Conservation (phyloP, 1,284 basidiomycete species). For the Marasmius tenuissimus region DNA sequence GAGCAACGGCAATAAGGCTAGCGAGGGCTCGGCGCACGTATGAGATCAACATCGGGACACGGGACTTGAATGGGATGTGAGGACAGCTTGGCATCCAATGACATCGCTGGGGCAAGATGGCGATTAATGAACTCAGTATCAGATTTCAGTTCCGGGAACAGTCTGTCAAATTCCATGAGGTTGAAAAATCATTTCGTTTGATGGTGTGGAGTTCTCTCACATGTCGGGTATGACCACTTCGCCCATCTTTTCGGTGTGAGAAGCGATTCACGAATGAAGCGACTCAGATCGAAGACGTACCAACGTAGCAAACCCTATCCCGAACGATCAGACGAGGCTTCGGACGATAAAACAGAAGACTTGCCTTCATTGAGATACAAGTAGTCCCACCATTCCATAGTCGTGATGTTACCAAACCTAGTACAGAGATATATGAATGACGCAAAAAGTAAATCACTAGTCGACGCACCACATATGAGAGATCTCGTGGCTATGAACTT, state of each 20-base stretch:
- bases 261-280: background rate
- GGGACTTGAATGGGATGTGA: constrained; percentile 96
- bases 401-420: constrained; percentile 91
- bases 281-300: constrained; percentile 35
- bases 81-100: constrained; percentile 86
- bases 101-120: constrained; percentile 68
- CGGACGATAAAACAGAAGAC: constrained; percentile 1
- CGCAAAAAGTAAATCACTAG: background rate
- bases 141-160: constrained; percentile 79
- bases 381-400: constrained; percentile 95
- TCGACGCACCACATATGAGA: constrained; percentile 77
- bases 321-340: background rate
- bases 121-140: constrained; percentile 68
- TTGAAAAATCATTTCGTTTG: background rate
- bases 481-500: constrained; percentile 83
- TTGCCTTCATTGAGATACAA: constrained; percentile 81
- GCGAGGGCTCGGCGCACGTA: constrained; percentile 39
- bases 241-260: constrained; percentile 63
- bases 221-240: constrained; percentile 82
- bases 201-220: constrained; percentile 38
- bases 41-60: constrained; percentile 84
- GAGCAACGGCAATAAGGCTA: background rate
- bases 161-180: constrained; percentile 36
- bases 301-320: constrained; percentile 81
- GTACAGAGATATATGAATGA: background rate